These are phyloP conservation scores for Pinguiococcus pyrenoidosus DNA, from an alignment of 108 stramenopile species.

Conservation along the genomic window DNA sequence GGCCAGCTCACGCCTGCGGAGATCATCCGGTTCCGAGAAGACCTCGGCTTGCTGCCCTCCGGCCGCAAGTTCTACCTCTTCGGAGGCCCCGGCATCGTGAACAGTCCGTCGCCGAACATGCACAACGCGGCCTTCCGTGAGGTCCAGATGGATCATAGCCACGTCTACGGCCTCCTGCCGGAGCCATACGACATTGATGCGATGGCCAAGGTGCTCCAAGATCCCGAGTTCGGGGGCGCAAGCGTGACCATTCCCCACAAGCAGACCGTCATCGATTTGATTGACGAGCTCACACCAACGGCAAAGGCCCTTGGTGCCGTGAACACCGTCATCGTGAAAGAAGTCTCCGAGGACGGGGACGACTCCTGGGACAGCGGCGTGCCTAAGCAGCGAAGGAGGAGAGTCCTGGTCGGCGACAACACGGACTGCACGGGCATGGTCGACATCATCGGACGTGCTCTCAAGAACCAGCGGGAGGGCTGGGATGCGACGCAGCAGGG, in stretches of 20 bases:
- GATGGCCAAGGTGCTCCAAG: slow-evolving; percentile 6
- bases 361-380: too few species aligned
- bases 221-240: slow-evolving; percentile 13
- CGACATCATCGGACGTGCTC: slow-evolving; percentile 53
- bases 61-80: slow-evolving; percentile 59
- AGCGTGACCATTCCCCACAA: slow-evolving; percentile 98
- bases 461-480: slow-evolving; percentile 27
- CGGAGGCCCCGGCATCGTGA: slow-evolving; percentile 78
- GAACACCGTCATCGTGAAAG: slow-evolving; percentile 59
- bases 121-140: slow-evolving; percentile 80
- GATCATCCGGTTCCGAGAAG: slow-evolving; percentile 64
- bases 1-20: slow-evolving; percentile 86
- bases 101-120: slow-evolving; percentile 88
- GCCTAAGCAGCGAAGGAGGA: too few species aligned
- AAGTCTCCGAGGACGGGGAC: slow-evolving; percentile 11
- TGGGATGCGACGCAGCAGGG: slow-evolving; percentile 4
- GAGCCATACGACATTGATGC: slow-evolving; percentile 19
- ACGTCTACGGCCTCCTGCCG: slow-evolving; percentile 52
- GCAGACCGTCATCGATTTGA: slow-evolving; percentile 68
- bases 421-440: slow-evolving; percentile 97
- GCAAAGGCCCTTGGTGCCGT: slow-evolving; percentile 91
- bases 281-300: slow-evolving; percentile 78
- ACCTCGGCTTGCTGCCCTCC: slow-evolving; percentile 57
- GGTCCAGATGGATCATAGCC: too few species aligned
- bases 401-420: slow-evolving; percentile 71